Percentiles rank a stretch among this genome's conserved stretches.
Conservation (phyloP, 352 stramenopile species). For the Globisporangium mamillatum region DNA sequence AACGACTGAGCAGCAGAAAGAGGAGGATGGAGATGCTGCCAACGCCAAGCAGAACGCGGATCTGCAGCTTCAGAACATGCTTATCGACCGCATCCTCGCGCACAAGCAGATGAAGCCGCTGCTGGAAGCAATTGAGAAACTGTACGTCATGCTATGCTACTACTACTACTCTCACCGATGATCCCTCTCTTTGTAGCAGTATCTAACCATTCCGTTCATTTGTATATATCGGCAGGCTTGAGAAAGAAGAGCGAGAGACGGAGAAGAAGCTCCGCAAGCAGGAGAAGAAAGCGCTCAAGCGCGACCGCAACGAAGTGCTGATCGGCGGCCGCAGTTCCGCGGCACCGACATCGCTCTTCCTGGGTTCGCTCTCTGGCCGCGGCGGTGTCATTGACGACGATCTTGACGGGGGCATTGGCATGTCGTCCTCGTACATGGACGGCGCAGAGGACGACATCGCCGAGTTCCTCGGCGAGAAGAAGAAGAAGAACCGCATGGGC, state of each 20-base stretch:
- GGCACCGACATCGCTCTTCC: constrained; percentile 64
- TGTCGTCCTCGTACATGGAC: constrained; percentile 30
- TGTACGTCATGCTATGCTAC: constrained; percentile 15
- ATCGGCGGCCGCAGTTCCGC: constrained; percentile 61
- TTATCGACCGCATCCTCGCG: constrained; percentile 58
- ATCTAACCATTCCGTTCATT: not conserved
- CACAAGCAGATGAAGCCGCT: constrained; percentile 72
- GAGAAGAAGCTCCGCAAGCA: constrained; percentile 58
- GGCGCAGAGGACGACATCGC: constrained; percentile 75
- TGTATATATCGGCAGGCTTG: constrained; percentile 23
- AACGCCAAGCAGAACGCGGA: constrained; percentile 4
- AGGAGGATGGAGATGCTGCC: constrained; percentile 8
- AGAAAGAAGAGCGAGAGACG: constrained; percentile 48
- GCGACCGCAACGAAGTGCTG: constrained; percentile 43
- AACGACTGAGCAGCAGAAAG: not conserved
- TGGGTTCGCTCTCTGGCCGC: constrained; percentile 66
- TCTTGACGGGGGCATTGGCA: constrained; percentile 17
- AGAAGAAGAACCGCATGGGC: constrained; percentile 80
- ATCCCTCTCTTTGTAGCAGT: constrained; percentile 1
- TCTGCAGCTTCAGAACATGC: constrained; percentile 26
- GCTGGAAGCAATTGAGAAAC: constrained; percentile 50
- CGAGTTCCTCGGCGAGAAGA: constrained; percentile 83
- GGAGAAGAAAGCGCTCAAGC: constrained; percentile 67
- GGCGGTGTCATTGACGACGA: constrained; percentile 31
- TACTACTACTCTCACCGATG: no score